These are phyloP conservation scores for Diacronema lutheri DNA, from an alignment of 78 protist genomes.

Conservation along the genomic window DNA sequence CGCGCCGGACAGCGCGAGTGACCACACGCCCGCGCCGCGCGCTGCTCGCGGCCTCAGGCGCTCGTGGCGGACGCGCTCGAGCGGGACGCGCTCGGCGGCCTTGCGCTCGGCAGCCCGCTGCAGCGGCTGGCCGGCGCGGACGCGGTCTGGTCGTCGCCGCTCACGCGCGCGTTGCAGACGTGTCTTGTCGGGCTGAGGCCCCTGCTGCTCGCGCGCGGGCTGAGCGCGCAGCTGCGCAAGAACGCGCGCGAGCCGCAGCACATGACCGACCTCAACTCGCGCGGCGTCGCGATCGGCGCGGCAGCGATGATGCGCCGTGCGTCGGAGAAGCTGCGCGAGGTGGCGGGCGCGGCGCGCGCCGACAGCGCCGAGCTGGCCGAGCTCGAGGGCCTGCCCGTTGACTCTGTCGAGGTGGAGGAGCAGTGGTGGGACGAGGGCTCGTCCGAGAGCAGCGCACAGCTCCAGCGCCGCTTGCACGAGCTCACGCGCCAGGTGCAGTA, in stretches of 20 bases:
- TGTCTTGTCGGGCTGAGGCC: background rate
- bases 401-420: background rate
- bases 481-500: background rate
- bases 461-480: background rate
- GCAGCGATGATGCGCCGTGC: background rate
- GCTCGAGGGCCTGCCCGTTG: background rate
- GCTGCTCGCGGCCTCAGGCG: too few species aligned
- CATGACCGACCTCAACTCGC: too few species aligned
- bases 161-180: constrained; percentile 4
- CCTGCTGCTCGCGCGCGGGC: too few species aligned
- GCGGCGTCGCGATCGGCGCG: too few species aligned
- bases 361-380: background rate
- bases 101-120: background rate
- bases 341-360: background rate
- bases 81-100: background rate
- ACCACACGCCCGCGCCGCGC: too few species aligned
- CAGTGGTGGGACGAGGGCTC: background rate
- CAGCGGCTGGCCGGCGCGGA: background rate
- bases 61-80: background rate
- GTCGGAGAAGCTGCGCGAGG: background rate
- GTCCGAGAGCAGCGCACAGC: background rate
- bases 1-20: too few species aligned
- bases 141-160: constrained; percentile 9
- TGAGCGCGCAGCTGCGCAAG: too few species aligned
- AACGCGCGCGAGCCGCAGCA: too few species aligned